A percentile compares a stretch with the other conserved stretches of the same genome.
phyloP scores from a whole-genome alignment of 2,329 filamentous ascomycete species.

The Mycosphaerella arachidis region DNA sequence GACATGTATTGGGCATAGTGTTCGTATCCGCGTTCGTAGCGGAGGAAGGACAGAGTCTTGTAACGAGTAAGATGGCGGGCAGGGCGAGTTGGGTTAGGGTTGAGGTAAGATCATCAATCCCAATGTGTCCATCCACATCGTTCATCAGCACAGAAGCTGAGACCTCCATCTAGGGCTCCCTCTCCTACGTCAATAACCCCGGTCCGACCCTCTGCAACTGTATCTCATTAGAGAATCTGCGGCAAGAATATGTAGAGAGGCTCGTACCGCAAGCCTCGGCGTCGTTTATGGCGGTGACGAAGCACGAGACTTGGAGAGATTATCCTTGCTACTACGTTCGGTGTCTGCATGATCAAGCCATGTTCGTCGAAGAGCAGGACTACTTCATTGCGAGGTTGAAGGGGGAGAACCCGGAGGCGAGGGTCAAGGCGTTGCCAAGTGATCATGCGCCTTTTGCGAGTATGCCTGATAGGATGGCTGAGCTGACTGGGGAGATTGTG shows the following conservation, averaged over 20 bases:
- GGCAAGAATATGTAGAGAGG: neutral
- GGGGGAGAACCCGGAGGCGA: neutral
- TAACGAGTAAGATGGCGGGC: slow-evolving; percentile 11
- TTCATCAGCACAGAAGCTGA: neutral
- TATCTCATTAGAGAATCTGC: neutral
- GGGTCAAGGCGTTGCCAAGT: slow-evolving; percentile 8
- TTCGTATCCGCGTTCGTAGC: slow-evolving; percentile 22
- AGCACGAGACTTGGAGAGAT: slow-evolving; percentile 11
- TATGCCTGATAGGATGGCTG: slow-evolving; percentile 6
- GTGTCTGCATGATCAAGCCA: slow-evolving; percentile 14
- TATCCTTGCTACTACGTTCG: slow-evolving; percentile 11
- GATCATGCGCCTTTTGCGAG: slow-evolving; percentile 18
- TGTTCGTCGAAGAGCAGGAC: slow-evolving; percentile 13
- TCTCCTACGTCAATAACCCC: slow-evolving; percentile 10
- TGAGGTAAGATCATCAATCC: neutral
- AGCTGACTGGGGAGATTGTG: slow-evolving; percentile 8
- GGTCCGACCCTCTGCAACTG: slow-evolving; percentile 12
- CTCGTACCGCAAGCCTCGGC: slow-evolving; percentile 12
- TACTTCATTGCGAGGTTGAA: slow-evolving; percentile 7
- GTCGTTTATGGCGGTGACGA: slow-evolving; percentile 9
- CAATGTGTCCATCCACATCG: neutral
- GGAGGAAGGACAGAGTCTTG: slow-evolving; percentile 13
- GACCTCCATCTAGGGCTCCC: neutral
- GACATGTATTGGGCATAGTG: slow-evolving; percentile 17
- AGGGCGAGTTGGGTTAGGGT: slow-evolving; percentile 16